Evolutionary conservation across 2,329 filamentous ascomycete genomes (phyloP).

Genomic region (Aspergillus clavatus): DNA sequence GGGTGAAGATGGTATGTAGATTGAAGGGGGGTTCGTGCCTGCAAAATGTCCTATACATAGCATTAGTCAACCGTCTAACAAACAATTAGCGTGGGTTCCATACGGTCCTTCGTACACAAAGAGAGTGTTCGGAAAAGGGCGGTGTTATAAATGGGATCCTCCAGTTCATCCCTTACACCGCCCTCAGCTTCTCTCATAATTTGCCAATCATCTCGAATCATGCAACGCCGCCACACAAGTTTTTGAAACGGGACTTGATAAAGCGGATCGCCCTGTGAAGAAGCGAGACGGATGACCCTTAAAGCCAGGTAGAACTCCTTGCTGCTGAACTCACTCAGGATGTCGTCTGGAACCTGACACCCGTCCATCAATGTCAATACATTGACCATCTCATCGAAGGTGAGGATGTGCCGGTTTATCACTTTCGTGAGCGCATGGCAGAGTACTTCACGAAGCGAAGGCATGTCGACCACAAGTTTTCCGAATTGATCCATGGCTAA

Average conservation of each 20-base stretch:
- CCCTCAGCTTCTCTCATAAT: conserved; percentile 71
- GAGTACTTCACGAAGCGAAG: conserved; percentile 65
- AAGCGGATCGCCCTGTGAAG: conserved; percentile 48
- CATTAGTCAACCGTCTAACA: conserved; percentile 6
- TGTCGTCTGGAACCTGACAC: conserved; percentile 39
- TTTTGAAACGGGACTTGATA: conserved; percentile 26
- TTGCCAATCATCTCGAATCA: conserved; percentile 79
- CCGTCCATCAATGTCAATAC: conserved; percentile 71
- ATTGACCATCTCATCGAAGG: conserved; percentile 51
- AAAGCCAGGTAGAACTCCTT: conserved; percentile 73
- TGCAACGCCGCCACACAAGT: conserved; percentile 79
- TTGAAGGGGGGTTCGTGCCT: conserved; percentile 11
- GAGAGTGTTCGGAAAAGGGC: conserved; percentile 64
- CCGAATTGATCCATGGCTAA: conserved; percentile 66
- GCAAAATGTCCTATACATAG: conserved; percentile 14
- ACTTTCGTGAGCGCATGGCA: conserved; percentile 65
- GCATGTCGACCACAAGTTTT: conserved; percentile 54
- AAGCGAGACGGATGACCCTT: conserved; percentile 49
- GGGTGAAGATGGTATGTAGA: conserved; percentile 25
- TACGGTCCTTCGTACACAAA: conserved; percentile 54
- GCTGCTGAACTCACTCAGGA: conserved; percentile 48
- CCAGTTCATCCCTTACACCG: conserved; percentile 65
- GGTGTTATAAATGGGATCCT: conserved; percentile 59
- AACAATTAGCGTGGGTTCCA: background rate
- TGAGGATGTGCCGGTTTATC: conserved; percentile 65